A percentile compares a stretch with the other conserved stretches of the same genome.
These are phyloP conservation scores for Zymoseptoria crescenta DNA, from an alignment of 2,329 filamentous ascomycete species.

Conservation along the genomic window DNA sequence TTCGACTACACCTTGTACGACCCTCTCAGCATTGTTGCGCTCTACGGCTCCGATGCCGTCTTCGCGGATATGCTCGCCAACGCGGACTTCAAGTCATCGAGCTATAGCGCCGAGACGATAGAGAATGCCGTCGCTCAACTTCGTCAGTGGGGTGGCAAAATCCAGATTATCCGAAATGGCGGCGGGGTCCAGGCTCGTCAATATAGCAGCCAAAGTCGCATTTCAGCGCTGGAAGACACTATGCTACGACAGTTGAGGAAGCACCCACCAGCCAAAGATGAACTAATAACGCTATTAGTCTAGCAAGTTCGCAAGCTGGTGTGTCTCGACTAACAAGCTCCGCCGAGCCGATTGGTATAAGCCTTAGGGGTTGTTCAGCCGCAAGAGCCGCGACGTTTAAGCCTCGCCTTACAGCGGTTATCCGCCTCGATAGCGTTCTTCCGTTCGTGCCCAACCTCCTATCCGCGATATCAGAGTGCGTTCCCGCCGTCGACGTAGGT, in stretches of 20 bases:
- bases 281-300: background rate
- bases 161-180: background rate
- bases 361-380: no score
- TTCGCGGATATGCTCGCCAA: background rate
- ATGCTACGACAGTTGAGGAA: background rate
- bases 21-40: slow-evolving; percentile 30
- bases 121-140: background rate
- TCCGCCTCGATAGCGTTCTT: no score
- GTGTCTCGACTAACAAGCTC: background rate
- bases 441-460: no score
- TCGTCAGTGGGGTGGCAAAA: background rate
- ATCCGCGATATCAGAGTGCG: no score
- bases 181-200: background rate
- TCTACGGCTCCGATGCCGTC: slow-evolving; percentile 30
- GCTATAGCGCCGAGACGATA: background rate
- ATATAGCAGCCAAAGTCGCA: background rate
- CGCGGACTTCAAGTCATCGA: background rate
- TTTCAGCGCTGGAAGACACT: background rate
- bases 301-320: background rate
- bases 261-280: background rate
- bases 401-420: no score
- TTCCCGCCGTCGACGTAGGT: no score
- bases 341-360: no score
- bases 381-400: no score
- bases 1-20: slow-evolving; percentile 30